These are phyloP conservation scores for Microcera coccophila DNA, from an alignment of 2,329 filamentous ascomycete genomes.

Conservation along the genomic window DNA sequence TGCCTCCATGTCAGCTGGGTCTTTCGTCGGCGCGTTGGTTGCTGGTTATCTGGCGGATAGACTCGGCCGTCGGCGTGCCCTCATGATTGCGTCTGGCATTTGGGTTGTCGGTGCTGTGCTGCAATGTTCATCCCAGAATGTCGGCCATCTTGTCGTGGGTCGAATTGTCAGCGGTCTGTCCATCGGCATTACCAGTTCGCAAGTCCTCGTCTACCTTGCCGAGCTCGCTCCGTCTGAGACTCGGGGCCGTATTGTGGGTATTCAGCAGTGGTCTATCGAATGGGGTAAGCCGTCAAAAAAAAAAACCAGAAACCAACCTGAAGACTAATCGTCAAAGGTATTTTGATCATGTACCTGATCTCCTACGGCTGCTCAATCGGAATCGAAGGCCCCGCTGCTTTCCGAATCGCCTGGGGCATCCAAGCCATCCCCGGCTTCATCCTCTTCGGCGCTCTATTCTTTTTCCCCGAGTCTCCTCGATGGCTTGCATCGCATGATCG, in stretches of 20 bases:
- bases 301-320: background rate
- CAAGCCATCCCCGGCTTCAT: conserved; percentile 59
- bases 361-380: conserved; percentile 57
- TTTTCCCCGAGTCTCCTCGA: conserved; percentile 59
- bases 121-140: conserved; percentile 54
- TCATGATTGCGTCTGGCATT: conserved; percentile 44
- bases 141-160: conserved; percentile 51
- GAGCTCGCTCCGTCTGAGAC: conserved; percentile 57
- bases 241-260: conserved; percentile 64
- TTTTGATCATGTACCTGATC: conserved; percentile 67
- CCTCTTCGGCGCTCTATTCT: conserved; percentile 54
- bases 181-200: conserved; percentile 63
- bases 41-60: conserved; percentile 46
- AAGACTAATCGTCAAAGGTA: conserved; percentile 42
- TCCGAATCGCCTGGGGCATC: conserved; percentile 61
- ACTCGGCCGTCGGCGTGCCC: conserved; percentile 41
- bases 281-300: conserved; percentile 32
- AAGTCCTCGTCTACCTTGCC: conserved; percentile 65
- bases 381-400: conserved; percentile 53
- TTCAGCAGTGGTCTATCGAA: conserved; percentile 73
- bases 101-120: conserved; percentile 58
- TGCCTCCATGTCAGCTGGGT: conserved; percentile 47
- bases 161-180: conserved; percentile 61
- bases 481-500: conserved; percentile 62
- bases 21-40: conserved; percentile 42